Evolutionary conservation across 257 asterid genomes (phyloP), one percentile per base, ranked within the genome.

Genomic region (Scutellaria baicalensis): DNA sequence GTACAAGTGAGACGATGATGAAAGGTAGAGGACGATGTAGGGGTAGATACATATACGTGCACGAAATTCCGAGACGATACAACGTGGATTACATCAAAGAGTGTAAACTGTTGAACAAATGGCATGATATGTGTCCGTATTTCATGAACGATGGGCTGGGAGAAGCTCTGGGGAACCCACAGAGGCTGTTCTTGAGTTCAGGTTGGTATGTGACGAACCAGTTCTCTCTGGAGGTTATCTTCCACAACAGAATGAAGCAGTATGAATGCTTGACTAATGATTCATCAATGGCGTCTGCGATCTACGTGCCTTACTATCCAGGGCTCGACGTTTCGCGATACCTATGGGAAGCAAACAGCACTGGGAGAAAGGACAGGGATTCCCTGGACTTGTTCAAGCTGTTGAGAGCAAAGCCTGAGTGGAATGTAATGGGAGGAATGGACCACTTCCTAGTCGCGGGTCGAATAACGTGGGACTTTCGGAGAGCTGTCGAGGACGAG

Each of bases 381-480:
- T 44, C 88, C 1, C 8, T 59, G 9, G 83, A 68, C 0, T 7
- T 93, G 33, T 62, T 66, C 3, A 68, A 65, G 55, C 71, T 84
- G 82, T 81, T 93, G 2, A 78, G 70, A 11, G 66, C 20, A 6
- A 83, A 43, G n/a, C 89, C 89, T 0, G 89, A 85, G 66, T 93
- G 98, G 98, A 13, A 38, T 0, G 18, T 1, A 1, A 84, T 88
- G 95, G 79, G 80, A 16, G 97, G 98, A 0, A 69, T 72, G 60
- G 98, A 93, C 48, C 98, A 93, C 69, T 93, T 93, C 76, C 10
- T 87, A 68, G 90, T 91, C 0, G 73, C 85, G 0, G 98, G 98
- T 0, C 66, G 97, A 47, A 90, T 90, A 6, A 84, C 94, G 2
- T 93, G 97, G 97, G 98, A 93, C 73, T 82, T 89, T 13, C 75